phyloP scores from a whole-genome alignment of 306 rosid species.

The Castanea mollissima region DNA sequence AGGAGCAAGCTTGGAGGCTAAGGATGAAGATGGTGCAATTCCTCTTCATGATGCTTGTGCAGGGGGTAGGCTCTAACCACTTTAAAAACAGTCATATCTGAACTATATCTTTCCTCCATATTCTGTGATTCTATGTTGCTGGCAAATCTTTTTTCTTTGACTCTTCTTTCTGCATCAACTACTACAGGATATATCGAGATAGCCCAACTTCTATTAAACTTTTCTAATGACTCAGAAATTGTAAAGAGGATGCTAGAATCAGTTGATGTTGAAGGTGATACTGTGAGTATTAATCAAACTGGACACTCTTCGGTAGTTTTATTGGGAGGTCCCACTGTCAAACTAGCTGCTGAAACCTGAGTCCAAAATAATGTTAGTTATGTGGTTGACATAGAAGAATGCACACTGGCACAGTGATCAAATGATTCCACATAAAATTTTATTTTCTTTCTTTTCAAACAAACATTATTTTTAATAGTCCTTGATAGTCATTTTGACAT shows the following conservation, averaged over 20 bases:
- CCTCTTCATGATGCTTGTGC: slow-evolving; percentile 97
- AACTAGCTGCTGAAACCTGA: neutral
- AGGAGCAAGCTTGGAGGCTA: slow-evolving; percentile 71
- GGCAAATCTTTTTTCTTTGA: neutral
- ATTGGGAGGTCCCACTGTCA: neutral
- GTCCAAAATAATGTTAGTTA: neutral
- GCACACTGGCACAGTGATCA: neutral
- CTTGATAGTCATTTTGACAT: slow-evolving; percentile 17
- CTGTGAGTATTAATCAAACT: slow-evolving; percentile 53
- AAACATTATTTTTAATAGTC: neutral
- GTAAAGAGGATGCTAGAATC: slow-evolving; percentile 76
- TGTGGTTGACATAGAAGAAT: neutral
- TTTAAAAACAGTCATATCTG: neutral
- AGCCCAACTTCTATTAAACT: slow-evolving; percentile 66
- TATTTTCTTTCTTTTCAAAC: neutral
- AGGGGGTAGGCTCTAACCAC: slow-evolving; percentile 53
- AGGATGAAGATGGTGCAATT: slow-evolving; percentile 86
- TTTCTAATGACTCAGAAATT: slow-evolving; percentile 42
- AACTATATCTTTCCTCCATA: neutral
- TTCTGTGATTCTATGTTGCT: slow-evolving; percentile 1
- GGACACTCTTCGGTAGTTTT: slow-evolving; percentile 1
- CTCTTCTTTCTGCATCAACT: neutral
- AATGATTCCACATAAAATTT: neutral
- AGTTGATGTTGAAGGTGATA: slow-evolving; percentile 88
- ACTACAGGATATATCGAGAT: slow-evolving; percentile 65